A percentile compares a stretch with the other conserved stretches of the same genome.
Evolutionary conservation across 225 moss, liverwort and hornwort genomes (phyloP).

Genomic region (Polytrichum commune): DNA sequence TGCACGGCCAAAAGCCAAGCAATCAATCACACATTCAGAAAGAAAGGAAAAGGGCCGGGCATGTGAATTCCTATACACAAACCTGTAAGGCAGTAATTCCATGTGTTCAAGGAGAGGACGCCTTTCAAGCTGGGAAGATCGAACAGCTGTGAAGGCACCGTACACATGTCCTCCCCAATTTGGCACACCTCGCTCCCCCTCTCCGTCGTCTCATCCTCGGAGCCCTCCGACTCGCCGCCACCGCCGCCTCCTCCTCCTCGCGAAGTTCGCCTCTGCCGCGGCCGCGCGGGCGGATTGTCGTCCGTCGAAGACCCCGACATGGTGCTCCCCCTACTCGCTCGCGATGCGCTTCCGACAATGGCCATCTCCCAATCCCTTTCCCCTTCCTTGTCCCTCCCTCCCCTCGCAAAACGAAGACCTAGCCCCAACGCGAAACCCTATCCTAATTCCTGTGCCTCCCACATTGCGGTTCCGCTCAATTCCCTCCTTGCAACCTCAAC

Average conservation of each 20-base stretch:
- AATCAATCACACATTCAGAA: not conserved
- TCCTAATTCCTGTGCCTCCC: no score
- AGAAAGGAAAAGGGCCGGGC: not conserved
- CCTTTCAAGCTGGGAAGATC: constrained; percentile 69
- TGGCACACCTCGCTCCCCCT: constrained; percentile 66
- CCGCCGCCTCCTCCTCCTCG: constrained; percentile 18
- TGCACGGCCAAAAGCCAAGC: not conserved
- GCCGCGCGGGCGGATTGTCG: constrained; percentile 54
- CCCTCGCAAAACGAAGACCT: no score
- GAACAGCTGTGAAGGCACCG: constrained; percentile 73
- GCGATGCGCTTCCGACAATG: constrained; percentile 41
- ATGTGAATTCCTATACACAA: not conserved
- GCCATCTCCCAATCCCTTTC: constrained; percentile 22
- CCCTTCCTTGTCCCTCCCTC: no score
- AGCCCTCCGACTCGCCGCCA: constrained; percentile 60
- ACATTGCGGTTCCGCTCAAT: no score
- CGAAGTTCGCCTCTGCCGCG: constrained; percentile 26
- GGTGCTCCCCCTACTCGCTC: constrained; percentile 47
- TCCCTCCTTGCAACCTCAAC: no score
- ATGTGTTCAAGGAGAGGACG: constrained; percentile 68
- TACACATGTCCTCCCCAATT: constrained; percentile 72
- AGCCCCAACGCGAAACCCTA: no score
- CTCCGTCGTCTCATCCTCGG: constrained; percentile 65
- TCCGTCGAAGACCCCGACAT: constrained; percentile 71
- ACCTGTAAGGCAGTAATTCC: constrained; percentile 79